Conservation (phyloP, 2,329 filamentous ascomycete species). For the Apiospora pterosperma region DNA sequence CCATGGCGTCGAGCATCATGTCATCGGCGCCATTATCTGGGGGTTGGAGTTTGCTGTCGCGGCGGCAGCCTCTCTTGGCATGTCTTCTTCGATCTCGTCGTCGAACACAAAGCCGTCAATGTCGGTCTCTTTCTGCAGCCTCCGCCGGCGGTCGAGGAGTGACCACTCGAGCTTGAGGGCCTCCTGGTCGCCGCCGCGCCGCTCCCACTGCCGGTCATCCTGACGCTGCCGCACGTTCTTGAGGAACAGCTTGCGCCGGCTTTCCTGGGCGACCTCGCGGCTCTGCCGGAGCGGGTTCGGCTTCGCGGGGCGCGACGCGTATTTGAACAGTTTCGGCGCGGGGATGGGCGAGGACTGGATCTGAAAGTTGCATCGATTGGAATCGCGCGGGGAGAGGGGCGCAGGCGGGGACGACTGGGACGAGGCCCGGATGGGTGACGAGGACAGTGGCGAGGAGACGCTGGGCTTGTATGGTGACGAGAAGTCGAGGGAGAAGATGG, state of each 20-base stretch:
- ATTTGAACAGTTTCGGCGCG: slow-evolving; percentile 34
- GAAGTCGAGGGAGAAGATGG: slow-evolving; percentile 38
- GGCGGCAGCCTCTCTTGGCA: slow-evolving; percentile 16
- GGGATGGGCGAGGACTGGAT: slow-evolving; percentile 34
- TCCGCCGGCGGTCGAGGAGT: slow-evolving; percentile 33
- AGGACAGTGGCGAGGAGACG: slow-evolving; percentile 55
- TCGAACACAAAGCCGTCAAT: slow-evolving; percentile 41
- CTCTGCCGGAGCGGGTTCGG: slow-evolving; percentile 60
- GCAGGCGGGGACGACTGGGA: slow-evolving; percentile 40
- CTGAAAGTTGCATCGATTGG: slow-evolving; percentile 35
- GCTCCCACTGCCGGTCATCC: slow-evolving; percentile 58
- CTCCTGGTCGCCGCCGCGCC: slow-evolving; percentile 61
- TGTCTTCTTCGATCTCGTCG: slow-evolving; percentile 47
- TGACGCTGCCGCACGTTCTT: slow-evolving; percentile 60
- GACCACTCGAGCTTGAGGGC: slow-evolving; percentile 43
- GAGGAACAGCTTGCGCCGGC: slow-evolving; percentile 65
- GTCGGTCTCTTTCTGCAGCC: slow-evolving; percentile 35
- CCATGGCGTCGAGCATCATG: slow-evolving; percentile 51
- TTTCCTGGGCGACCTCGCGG: slow-evolving; percentile 60
- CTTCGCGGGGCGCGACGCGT: slow-evolving; percentile 52
- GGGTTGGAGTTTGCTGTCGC: background rate
- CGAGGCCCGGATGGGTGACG: slow-evolving; percentile 53
- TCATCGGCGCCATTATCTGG: slow-evolving; percentile 35
- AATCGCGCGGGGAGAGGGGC: slow-evolving; percentile 39
- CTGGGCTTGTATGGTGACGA: slow-evolving; percentile 42